Percentiles rank a stretch among this genome's conserved stretches.
These are phyloP conservation scores for Aechmea fasciata DNA, from an alignment of 176 grass and related monocot species.

Conservation along the genomic window DNA sequence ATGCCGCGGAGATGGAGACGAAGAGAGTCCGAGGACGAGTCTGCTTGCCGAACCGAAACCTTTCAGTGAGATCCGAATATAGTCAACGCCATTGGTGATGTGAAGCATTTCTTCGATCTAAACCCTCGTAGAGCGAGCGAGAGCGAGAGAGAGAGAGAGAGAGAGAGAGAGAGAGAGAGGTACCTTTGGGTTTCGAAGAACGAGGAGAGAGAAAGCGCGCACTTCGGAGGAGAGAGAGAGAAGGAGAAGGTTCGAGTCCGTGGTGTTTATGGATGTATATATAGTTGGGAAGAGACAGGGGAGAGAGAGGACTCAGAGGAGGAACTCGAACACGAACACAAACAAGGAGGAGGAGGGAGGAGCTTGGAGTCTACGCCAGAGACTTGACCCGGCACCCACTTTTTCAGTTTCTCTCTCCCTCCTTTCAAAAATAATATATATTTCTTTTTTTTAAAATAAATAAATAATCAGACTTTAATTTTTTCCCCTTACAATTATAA, in stretches of 20 bases:
- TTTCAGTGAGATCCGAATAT: neutral
- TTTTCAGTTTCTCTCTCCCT: neutral
- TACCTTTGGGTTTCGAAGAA: neutral
- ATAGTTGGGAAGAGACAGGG: neutral
- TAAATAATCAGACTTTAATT: too few species aligned
- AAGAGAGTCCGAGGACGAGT: neutral
- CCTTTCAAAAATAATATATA: neutral
- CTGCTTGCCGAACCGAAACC: neutral
- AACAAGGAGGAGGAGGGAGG: neutral
- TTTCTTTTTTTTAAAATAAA: too few species aligned
- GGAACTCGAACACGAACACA: neutral
- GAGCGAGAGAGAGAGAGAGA: neutral
- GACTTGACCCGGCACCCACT: neutral
- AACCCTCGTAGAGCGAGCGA: neutral
- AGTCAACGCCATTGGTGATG: neutral
- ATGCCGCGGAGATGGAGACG: neutral
- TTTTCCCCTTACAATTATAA: too few species aligned
- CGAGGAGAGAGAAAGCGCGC: neutral
- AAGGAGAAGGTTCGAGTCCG: neutral
- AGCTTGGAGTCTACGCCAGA: neutral
- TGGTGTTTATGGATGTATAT: neutral
- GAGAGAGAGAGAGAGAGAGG: neutral
- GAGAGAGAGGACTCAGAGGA: neutral
- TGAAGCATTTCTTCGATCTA: too few species aligned
- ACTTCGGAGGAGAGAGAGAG: neutral